Conservation (phyloP, 2,329 filamentous ascomycete species). For the Calonectria honghensis region DNA sequence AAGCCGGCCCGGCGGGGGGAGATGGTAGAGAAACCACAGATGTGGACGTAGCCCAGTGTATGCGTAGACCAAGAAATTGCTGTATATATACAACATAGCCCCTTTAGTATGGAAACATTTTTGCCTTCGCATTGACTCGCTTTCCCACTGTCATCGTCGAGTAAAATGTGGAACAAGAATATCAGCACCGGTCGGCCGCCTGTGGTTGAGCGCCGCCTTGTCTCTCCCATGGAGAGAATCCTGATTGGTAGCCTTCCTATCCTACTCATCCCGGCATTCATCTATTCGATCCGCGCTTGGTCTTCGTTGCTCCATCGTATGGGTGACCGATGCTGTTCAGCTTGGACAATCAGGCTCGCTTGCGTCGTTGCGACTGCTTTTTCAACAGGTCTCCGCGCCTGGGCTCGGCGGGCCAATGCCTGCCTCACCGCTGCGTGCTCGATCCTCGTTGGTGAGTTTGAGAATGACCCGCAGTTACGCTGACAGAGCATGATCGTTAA, state of each 20-base stretch:
- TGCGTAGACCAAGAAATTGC: too few species aligned
- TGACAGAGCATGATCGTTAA: background rate
- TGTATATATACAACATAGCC: too few species aligned
- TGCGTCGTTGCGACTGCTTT: background rate
- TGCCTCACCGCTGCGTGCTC: background rate
- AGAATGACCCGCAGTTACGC: background rate
- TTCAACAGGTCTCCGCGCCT: background rate
- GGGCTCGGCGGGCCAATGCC: background rate
- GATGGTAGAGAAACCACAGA: too few species aligned
- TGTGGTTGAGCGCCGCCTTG: background rate
- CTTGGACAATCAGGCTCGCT: background rate
- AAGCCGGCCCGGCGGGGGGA: too few species aligned
- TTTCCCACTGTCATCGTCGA: too few species aligned
- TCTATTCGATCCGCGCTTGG: background rate
- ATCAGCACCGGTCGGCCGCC: background rate
- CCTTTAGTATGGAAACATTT: too few species aligned
- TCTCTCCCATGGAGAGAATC: background rate
- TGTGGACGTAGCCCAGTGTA: too few species aligned
- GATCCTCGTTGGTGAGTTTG: background rate
- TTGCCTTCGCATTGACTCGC: too few species aligned
- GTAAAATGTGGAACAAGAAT: background rate
- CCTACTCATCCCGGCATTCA: background rate
- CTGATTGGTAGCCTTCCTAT: background rate
- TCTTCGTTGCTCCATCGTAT: background rate
- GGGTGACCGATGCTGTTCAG: background rate